Percentiles rank a stretch among this genome's conserved stretches.
These are phyloP conservation scores for Yarrowia keelungensis DNA, from an alignment of 805 yeast genomes.

Conservation along the genomic window DNA sequence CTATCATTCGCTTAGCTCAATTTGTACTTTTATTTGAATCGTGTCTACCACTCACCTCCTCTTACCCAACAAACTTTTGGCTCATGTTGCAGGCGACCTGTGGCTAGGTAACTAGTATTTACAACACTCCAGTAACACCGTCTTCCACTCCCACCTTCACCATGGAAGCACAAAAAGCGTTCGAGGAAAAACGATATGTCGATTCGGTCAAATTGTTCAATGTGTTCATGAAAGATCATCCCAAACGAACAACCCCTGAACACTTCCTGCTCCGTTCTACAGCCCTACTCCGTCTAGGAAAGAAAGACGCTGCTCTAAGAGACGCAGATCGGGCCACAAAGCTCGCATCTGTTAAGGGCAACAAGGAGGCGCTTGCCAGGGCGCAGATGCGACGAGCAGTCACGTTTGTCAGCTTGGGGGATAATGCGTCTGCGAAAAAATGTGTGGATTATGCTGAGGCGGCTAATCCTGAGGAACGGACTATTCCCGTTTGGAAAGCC, in stretches of 20 bases:
- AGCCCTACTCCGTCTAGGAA: slow-evolving; percentile 41
- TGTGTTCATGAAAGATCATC: slow-evolving; percentile 36
- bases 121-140: no score
- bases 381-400: slow-evolving; percentile 51
- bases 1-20: no score
- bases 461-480: slow-evolving; percentile 42
- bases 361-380: slow-evolving; percentile 42
- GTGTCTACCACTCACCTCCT: no score
- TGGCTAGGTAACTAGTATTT: not conserved
- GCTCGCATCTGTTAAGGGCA: not conserved
- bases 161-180: slow-evolving; percentile 13
- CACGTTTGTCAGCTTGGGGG: slow-evolving; percentile 43
- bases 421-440: slow-evolving; percentile 45
- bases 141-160: not conserved
- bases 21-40: no score
- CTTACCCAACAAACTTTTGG: not conserved
- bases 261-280: slow-evolving; percentile 43
- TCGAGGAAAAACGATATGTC: slow-evolving; percentile 38
- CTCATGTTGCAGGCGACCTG: not conserved
- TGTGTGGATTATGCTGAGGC: slow-evolving; percentile 44
- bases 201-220: slow-evolving; percentile 40
- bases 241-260: slow-evolving; percentile 39
- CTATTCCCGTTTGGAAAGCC: slow-evolving; percentile 42
- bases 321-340: slow-evolving; percentile 46
- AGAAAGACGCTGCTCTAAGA: slow-evolving; percentile 41